Conservation (phyloP, 176 grass and related monocot species). For the Carex pumila region DNA sequence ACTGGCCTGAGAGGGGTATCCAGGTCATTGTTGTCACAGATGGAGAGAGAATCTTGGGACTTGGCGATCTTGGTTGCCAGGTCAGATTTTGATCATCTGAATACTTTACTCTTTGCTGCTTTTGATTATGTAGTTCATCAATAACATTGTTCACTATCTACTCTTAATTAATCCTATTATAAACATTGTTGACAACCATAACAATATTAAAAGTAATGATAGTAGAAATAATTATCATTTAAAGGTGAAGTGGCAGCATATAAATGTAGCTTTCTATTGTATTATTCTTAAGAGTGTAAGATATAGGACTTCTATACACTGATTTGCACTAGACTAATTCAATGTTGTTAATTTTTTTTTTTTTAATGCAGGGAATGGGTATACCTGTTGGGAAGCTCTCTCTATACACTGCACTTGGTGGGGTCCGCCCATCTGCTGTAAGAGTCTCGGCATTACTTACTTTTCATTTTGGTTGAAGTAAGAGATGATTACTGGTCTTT, state of each 20-base stretch:
- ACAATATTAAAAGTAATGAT: neutral
- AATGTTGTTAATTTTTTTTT: slow-evolving; percentile 2
- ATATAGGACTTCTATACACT: neutral
- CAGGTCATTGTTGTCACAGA: slow-evolving; percentile 96
- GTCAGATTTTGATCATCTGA: slow-evolving; percentile 23
- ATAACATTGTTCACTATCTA: neutral
- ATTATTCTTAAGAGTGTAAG: too few species aligned
- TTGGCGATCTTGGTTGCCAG: slow-evolving; percentile 96
- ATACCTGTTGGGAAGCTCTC: slow-evolving; percentile 98
- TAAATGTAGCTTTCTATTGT: too few species aligned
- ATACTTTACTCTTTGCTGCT: neutral
- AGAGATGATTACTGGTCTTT: neutral
- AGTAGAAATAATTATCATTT: neutral
- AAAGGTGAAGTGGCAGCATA: too few species aligned
- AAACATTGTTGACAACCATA: neutral
- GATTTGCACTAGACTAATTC: slow-evolving; percentile 18
- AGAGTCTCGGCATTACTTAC: slow-evolving; percentile 13
- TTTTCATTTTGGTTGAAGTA: slow-evolving; percentile 3
- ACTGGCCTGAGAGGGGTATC: slow-evolving; percentile 94
- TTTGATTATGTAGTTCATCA: slow-evolving; percentile 9
- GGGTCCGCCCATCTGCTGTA: slow-evolving; percentile 92
- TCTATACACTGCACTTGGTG: slow-evolving; percentile 92
- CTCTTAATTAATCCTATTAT: neutral
- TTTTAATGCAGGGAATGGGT: slow-evolving; percentile 76
- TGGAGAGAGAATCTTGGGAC: slow-evolving; percentile 90